A percentile compares a stretch with the other conserved stretches of the same genome.
These are phyloP conservation scores for Gnomoniopsis smithogilvyi DNA, from an alignment of 2,329 filamentous ascomycete genomes.

Conservation along the genomic window DNA sequence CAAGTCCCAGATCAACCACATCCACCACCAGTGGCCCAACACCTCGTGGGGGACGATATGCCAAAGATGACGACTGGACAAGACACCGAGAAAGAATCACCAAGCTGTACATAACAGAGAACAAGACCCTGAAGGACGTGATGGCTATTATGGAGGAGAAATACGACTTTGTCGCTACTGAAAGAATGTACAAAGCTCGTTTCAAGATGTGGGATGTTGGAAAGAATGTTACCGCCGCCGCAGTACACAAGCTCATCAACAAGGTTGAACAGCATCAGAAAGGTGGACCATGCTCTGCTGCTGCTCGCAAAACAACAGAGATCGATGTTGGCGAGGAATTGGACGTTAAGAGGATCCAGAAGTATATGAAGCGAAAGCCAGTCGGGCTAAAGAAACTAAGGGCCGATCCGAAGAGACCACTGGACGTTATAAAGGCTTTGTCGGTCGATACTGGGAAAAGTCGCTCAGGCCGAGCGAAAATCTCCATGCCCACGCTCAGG, in stretches of 20 bases:
- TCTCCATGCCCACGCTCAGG: constrained; percentile 4
- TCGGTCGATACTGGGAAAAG: constrained; percentile 9
- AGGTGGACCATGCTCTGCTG: background rate
- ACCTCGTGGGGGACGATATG: constrained; percentile 9
- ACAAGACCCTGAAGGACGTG: constrained; percentile 25
- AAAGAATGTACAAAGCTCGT: constrained; percentile 32
- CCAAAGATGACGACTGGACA: constrained; percentile 25
- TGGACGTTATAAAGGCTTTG: constrained; percentile 13
- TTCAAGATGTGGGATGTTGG: constrained; percentile 31
- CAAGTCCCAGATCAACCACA: background rate
- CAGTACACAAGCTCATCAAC: constrained; percentile 25
- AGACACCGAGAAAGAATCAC: constrained; percentile 25
- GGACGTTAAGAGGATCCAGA: constrained; percentile 12
- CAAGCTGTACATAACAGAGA: constrained; percentile 23
- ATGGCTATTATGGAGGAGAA: constrained; percentile 25
- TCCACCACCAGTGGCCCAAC: no score
- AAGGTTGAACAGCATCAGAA: constrained; percentile 21
- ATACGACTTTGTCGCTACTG: constrained; percentile 25
- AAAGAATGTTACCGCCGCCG: constrained; percentile 29
- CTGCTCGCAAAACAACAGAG: background rate
- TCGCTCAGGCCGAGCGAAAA: background rate
- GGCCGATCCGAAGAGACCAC: background rate
- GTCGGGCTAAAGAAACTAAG: constrained; percentile 3
- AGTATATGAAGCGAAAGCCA: constrained; percentile 16
- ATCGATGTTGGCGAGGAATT: background rate